Evolutionary conservation across 345 rosid species (phyloP), one percentile per base, ranked within the genome.

Genomic region (Sisymbrium irio): DNA sequence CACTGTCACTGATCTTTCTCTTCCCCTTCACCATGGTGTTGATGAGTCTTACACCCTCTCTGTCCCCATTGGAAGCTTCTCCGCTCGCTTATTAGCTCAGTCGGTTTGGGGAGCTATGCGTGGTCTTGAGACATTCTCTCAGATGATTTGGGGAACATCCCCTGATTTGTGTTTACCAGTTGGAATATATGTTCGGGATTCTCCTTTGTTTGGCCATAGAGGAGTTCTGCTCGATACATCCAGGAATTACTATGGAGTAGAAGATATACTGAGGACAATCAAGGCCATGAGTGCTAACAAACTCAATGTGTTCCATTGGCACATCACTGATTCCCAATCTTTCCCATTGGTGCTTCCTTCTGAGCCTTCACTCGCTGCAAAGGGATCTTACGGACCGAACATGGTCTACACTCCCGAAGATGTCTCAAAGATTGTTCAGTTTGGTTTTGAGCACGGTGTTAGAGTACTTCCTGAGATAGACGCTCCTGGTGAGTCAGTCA

Each of bases 261-360:
- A 72, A 12, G 96, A 93, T 65, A 84, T 93, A 49, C 14, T 79
- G 62, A 83, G 94, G 82, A 86, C 92, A 0, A 86, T 93, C 9
- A 62, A 19, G 9, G 90, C 89, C 10, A 91, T 88, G 94, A 83
- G 96, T 75, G 78, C 77, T 7, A 93, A 93, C 74, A 93, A 93
- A 77, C 82, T 91, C 58, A 93, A 89, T 76, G 97, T 89, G 74
- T 93, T 93, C 36, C 98, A 93, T 25, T 91, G 97, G 98, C 98
- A 93, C 35, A 81, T 93, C 9, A 88, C 90, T 0, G 98, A 88
- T 65, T 89, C 98, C 0, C 97, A 93, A 0, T 91, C 97, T 4
- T 93, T 93, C 54, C 98, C 98, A 0, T 28, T 93, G 50, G 62
- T 89, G 65, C 62, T 93, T 62, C 96, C 94, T 11, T 91, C 88